phyloP scores from a whole-genome alignment of 805 yeast species.

The Torulaspora indica region DNA sequence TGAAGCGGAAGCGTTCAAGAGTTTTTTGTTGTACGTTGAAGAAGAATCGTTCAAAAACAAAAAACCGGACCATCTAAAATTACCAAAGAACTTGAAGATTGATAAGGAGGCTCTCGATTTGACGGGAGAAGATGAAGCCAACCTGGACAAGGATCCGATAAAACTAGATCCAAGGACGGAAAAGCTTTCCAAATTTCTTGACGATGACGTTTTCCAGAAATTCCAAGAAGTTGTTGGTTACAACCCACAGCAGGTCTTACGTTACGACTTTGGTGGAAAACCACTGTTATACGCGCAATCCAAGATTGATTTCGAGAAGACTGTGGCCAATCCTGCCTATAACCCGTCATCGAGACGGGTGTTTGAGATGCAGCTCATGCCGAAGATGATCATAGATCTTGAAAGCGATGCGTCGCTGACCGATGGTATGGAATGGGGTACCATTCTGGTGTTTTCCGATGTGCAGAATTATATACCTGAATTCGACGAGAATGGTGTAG shows the following conservation, averaged over 20 bases:
- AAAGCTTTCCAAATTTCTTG: slow-evolving; percentile 50
- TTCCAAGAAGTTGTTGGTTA: slow-evolving; percentile 71
- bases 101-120: slow-evolving; percentile 47
- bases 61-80: slow-evolving; percentile 41
- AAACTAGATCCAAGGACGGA: slow-evolving; percentile 42
- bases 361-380: slow-evolving; percentile 92
- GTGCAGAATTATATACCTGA: slow-evolving; percentile 55
- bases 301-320: slow-evolving; percentile 36
- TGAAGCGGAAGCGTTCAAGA: slow-evolving; percentile 45
- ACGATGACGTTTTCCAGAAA: slow-evolving; percentile 73
- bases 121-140: slow-evolving; percentile 36
- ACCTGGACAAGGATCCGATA: slow-evolving; percentile 29
- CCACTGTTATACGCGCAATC: slow-evolving; percentile 66
- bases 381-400: slow-evolving; percentile 79
- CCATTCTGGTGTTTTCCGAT: slow-evolving; percentile 79
- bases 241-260: slow-evolving; percentile 80
- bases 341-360: slow-evolving; percentile 57
- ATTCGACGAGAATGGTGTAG: slow-evolving; percentile 63
- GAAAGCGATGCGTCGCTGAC: slow-evolving; percentile 51
- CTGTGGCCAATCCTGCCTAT: slow-evolving; percentile 55
- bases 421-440: slow-evolving; percentile 97
- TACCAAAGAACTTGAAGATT: slow-evolving; percentile 52
- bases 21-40: slow-evolving; percentile 66
- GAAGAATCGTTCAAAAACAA: slow-evolving; percentile 58
- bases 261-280: slow-evolving; percentile 75